A percentile compares a stretch with the other conserved stretches of the same genome.
These are phyloP conservation scores for Cercospora zeae-maydis DNA, from an alignment of 2,329 filamentous ascomycete genomes.

Conservation along the genomic window DNA sequence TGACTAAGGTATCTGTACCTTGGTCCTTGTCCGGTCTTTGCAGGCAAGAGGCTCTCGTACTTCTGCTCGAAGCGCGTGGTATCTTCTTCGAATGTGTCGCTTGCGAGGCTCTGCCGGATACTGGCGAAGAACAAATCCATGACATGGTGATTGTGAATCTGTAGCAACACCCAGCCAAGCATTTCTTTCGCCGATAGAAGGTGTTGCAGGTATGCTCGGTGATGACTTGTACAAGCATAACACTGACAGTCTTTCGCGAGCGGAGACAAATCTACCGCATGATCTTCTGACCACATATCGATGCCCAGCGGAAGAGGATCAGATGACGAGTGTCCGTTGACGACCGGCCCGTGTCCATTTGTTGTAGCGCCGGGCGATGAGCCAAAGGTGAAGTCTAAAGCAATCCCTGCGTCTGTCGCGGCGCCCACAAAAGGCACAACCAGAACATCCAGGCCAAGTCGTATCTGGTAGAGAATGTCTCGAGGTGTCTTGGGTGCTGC, in stretches of 20 bases:
- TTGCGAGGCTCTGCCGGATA: slow-evolving; percentile 62
- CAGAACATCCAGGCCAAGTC: slow-evolving; percentile 75
- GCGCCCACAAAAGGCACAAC: slow-evolving; percentile 70
- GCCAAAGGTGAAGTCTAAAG: slow-evolving; percentile 69
- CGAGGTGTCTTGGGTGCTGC: slow-evolving; percentile 68
- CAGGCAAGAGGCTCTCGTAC: slow-evolving; percentile 71
- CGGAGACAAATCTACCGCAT: slow-evolving; percentile 62
- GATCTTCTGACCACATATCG: slow-evolving; percentile 67
- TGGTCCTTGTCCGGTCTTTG: slow-evolving; percentile 72
- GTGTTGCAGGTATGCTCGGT: slow-evolving; percentile 83
- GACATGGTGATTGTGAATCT: slow-evolving; percentile 82
- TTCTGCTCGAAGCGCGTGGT: slow-evolving; percentile 57
- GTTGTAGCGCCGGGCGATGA: not conserved
- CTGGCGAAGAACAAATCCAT: slow-evolving; percentile 69
- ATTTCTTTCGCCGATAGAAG: slow-evolving; percentile 89
- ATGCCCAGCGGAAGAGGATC: slow-evolving; percentile 58
- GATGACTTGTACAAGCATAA: slow-evolving; percentile 79
- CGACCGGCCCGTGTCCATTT: not conserved
- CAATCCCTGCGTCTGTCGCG: slow-evolving; percentile 79
- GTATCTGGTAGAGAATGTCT: slow-evolving; percentile 70
- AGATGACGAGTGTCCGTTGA: slow-evolving; percentile 15
- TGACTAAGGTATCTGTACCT: slow-evolving; percentile 43
- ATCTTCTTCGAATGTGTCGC: slow-evolving; percentile 54
- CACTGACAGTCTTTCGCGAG: slow-evolving; percentile 66
- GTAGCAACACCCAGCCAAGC: slow-evolving; percentile 89